A percentile compares a stretch with the other conserved stretches of the same genome.
Conservation (phyloP, 768 basidiomycete species). For the Russula ochroleuca region DNA sequence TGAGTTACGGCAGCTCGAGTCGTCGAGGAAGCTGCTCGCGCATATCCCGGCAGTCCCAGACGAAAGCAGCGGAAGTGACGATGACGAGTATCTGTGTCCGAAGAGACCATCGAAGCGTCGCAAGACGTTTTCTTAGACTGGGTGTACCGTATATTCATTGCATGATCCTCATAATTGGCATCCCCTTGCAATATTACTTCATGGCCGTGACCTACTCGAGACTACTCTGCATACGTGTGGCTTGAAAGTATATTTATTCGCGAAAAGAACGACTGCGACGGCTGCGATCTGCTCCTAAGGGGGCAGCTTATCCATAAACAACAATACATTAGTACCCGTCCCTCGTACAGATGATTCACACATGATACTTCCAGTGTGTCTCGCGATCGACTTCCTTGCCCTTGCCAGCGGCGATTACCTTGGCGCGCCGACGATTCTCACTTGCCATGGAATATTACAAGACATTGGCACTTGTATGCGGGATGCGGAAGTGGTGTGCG, state of each 20-base stretch:
- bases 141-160: background rate
- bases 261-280: background rate
- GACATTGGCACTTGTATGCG: too few relatives aligned
- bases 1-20: conserved; percentile 56
- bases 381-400: conserved; percentile 25
- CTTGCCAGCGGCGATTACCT: conserved; percentile 25
- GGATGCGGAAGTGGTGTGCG: too few relatives aligned
- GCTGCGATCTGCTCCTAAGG: background rate
- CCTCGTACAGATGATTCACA: background rate
- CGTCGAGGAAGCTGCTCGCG: conserved; percentile 44
- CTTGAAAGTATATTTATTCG: background rate
- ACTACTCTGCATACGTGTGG: background rate
- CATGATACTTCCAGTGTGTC: conserved; percentile 26
- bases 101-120: conserved; percentile 31
- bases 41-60: conserved; percentile 42
- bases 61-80: conserved; percentile 47
- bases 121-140: conserved; percentile 10
- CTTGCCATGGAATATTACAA: conserved; percentile 47
- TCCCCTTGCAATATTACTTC: conserved; percentile 4
- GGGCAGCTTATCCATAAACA: background rate
- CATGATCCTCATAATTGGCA: background rate
- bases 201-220: background rate
- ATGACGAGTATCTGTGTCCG: conserved; percentile 48
- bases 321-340: background rate
- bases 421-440: conserved; percentile 47